phyloP scores from a whole-genome alignment of 192 early-diverging fungal species.

The Coemansia sp. region DNA sequence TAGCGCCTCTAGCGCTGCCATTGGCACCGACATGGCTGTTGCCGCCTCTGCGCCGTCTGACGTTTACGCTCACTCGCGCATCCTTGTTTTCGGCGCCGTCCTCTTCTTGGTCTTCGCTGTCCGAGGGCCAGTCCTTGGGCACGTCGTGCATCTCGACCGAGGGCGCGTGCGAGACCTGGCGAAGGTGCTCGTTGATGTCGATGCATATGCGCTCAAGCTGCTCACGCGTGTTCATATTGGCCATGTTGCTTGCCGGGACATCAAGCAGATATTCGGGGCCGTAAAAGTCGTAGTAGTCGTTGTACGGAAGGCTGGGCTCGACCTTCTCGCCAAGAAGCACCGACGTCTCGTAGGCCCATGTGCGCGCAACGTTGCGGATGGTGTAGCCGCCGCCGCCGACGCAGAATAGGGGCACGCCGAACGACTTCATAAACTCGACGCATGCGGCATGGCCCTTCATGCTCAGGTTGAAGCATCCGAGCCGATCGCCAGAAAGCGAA shows the following conservation, averaged over 20 bases:
- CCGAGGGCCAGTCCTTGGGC: slow-evolving; percentile 55
- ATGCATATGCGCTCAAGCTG: slow-evolving; percentile 75
- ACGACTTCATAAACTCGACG: slow-evolving; percentile 87
- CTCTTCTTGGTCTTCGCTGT: slow-evolving; percentile 15
- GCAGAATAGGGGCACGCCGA: slow-evolving; percentile 86
- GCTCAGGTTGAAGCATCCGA: slow-evolving; percentile 92
- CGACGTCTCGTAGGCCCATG: slow-evolving; percentile 95
- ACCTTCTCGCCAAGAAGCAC: slow-evolving; percentile 70
- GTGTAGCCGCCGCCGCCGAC: slow-evolving; percentile 97
- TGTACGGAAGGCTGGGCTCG: slow-evolving; percentile 70
- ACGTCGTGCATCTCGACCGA: slow-evolving; percentile 81
- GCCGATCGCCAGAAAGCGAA: slow-evolving; percentile 85
- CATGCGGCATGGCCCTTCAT: slow-evolving; percentile 92
- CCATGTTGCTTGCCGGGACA: slow-evolving; percentile 80
- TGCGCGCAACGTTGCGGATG: slow-evolving; percentile 90
- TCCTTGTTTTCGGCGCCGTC: slow-evolving; percentile 7
- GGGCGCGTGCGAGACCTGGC: slow-evolving; percentile 65
- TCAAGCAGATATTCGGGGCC: slow-evolving; percentile 88
- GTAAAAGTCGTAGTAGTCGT: slow-evolving; percentile 87
- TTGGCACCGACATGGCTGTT: background rate
- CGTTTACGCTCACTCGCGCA: background rate
- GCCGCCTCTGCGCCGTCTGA: slow-evolving; percentile 4
- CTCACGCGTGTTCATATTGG: slow-evolving; percentile 81
- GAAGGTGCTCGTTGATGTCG: slow-evolving; percentile 63
- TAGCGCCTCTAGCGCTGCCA: background rate